phyloP scores from a whole-genome alignment of 495 filamentous ascomycete species.

The Entonaema liquescens region DNA sequence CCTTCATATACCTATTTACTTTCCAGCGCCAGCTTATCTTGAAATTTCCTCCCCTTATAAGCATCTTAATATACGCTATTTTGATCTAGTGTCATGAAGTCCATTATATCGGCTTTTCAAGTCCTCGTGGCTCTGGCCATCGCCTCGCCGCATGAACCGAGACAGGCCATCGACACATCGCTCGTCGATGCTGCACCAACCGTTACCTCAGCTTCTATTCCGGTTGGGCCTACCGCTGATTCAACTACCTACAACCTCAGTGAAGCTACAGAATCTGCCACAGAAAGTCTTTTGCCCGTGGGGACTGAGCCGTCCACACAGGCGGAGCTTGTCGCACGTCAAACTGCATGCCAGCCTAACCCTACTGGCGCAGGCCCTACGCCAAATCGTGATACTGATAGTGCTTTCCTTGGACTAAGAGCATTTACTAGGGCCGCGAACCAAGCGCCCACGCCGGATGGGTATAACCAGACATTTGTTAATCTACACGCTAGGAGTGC shows the following conservation, averaged over 20 bases:
- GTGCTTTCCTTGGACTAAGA: conserved; percentile 41
- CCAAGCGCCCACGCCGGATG: conserved; percentile 47
- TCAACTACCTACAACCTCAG: conserved; percentile 32
- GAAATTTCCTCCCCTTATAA: neutral
- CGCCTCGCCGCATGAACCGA: conserved; percentile 30
- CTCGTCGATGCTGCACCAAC: conserved; percentile 25
- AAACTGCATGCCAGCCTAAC: conserved; percentile 38
- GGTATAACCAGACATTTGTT: conserved; percentile 52
- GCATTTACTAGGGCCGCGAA: conserved; percentile 32
- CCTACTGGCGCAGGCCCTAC: conserved; percentile 46
- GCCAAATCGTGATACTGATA: conserved; percentile 45
- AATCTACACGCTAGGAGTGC: conserved; percentile 49
- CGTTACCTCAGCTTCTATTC: conserved; percentile 23
- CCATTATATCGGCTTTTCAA: conserved; percentile 3
- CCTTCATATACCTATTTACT: neutral
- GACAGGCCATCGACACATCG: conserved; percentile 37
- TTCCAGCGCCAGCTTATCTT: neutral
- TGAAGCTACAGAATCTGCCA: conserved; percentile 35
- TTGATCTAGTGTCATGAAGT: conserved; percentile 23
- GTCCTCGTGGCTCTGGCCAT: conserved; percentile 22
- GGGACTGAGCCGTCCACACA: conserved; percentile 17
- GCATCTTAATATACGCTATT: neutral
- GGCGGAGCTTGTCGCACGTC: conserved; percentile 14
- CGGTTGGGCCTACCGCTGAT: conserved; percentile 29
- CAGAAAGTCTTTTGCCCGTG: conserved; percentile 32